Evolutionary conservation across 2,329 filamentous ascomycete species (phyloP).

Genomic region (Hypoxylon sp.): DNA sequence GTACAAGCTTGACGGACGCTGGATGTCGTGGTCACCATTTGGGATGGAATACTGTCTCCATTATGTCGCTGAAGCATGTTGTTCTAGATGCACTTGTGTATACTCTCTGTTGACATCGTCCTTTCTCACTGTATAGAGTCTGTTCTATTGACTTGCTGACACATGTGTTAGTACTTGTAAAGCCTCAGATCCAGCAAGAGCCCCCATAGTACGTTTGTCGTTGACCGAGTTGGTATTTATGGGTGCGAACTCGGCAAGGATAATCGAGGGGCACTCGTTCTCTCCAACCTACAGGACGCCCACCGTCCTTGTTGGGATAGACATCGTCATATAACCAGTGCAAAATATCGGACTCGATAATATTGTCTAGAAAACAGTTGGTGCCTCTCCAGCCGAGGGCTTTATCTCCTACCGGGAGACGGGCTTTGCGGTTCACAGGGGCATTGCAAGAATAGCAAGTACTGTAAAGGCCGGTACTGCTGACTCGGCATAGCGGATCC

Average conservation of each 20-base stretch:
- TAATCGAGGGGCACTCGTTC: neutral
- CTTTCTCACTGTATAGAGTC: neutral
- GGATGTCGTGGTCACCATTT: neutral
- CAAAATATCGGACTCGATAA: neutral
- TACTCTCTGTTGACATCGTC: conserved; percentile 1
- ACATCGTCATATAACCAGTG: neutral
- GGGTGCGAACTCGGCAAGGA: neutral
- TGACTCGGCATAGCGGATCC: neutral
- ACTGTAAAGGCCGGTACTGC: neutral
- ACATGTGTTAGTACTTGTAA: conserved; percentile 6
- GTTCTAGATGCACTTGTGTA: neutral
- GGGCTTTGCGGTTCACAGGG: neutral
- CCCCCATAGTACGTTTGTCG: conserved; percentile 1
- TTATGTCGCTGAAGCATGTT: neutral
- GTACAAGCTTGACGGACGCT: neutral
- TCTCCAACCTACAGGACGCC: neutral
- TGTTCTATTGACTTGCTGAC: conserved; percentile 26
- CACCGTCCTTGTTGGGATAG: neutral
- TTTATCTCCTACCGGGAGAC: neutral
- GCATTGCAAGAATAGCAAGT: neutral
- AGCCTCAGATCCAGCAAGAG: neutral
- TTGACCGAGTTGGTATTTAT: neutral
- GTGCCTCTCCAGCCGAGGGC: neutral
- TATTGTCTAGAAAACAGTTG: neutral
- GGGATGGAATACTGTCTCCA: neutral